Evolutionary conservation across 2,329 filamentous ascomycete genomes (phyloP).

Genomic region (Alternaria incomplexa): DNA sequence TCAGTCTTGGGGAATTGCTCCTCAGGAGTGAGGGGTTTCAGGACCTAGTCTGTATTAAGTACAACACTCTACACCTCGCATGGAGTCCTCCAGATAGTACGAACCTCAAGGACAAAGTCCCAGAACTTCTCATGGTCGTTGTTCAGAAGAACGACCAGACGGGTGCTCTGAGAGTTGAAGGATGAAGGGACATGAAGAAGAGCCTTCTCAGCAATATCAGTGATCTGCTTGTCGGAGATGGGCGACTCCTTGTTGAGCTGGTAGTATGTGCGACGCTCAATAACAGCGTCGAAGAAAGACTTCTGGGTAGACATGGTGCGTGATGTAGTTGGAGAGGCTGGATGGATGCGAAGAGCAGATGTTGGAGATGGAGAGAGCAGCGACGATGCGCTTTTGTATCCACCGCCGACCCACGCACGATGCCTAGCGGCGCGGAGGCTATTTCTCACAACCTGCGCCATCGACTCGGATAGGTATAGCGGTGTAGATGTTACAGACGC

Average conservation of each 20-base stretch:
- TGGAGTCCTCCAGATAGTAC: background rate
- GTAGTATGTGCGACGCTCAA: constrained; percentile 73
- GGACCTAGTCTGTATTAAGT: constrained; percentile 19
- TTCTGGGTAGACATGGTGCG: constrained; percentile 48
- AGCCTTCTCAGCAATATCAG: constrained; percentile 65
- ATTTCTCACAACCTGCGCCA: constrained; percentile 44
- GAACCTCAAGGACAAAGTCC: constrained; percentile 69
- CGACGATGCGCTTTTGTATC: constrained; percentile 23
- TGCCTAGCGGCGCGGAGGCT: constrained; percentile 38
- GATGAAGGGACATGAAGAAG: constrained; percentile 75
- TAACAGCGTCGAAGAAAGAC: constrained; percentile 68
- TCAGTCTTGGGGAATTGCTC: constrained; percentile 65
- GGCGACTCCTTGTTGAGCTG: constrained; percentile 68
- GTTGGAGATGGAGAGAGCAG: constrained; percentile 8
- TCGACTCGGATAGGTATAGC: constrained; percentile 17
- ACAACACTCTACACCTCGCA: background rate
- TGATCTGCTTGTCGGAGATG: constrained; percentile 64
- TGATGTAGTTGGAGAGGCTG: constrained; percentile 24
- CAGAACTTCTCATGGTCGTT: constrained; percentile 87
- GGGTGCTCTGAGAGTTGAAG: constrained; percentile 89
- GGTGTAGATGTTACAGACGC: constrained; percentile 16
- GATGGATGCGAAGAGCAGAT: background rate
- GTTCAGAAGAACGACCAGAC: constrained; percentile 78
- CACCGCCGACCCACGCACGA: constrained; percentile 20
- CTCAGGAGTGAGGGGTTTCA: constrained; percentile 72